phyloP scores from a whole-genome alignment of 1,284 basidiomycete genomes.

The Ceratobasidium sp. region DNA sequence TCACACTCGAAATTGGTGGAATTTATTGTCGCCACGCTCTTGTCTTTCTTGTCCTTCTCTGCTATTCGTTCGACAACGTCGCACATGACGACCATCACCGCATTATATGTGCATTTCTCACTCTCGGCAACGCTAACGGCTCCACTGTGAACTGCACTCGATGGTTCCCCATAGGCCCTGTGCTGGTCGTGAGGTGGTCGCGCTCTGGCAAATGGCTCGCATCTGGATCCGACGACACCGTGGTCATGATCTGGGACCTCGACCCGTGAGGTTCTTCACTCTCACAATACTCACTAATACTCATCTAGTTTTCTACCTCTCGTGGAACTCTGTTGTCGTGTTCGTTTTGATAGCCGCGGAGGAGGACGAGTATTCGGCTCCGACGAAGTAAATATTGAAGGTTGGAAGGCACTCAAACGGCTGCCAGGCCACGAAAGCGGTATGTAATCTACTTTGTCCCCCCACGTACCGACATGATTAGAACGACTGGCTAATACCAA shows the following conservation, averaged over 20 bases:
- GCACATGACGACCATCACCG: too few relatives aligned
- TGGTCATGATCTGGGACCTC: constrained; percentile 97
- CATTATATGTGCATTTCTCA: too few relatives aligned
- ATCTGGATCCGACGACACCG: constrained; percentile 94
- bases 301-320: neutral
- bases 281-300: neutral
- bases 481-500: too few relatives aligned
- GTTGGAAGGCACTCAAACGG: constrained; percentile 93
- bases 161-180: constrained; percentile 66
- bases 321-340: neutral
- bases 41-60: too few relatives aligned
- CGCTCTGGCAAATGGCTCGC: constrained; percentile 94
- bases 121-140: too few relatives aligned
- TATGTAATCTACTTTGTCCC: constrained; percentile 52
- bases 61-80: too few relatives aligned
- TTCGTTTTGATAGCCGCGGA: constrained; percentile 63
- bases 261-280: constrained; percentile 78
- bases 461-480: neutral
- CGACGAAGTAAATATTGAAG: constrained; percentile 95
- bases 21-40: too few relatives aligned
- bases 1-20: too few relatives aligned
- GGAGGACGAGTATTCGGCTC: constrained; percentile 90
- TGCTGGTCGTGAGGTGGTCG: constrained; percentile 95
- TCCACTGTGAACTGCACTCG: too few relatives aligned
- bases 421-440: constrained; percentile 94